These are phyloP conservation scores for Yarrowia sp. DNA, from an alignment of 805 yeast species.

Conservation along the genomic window DNA sequence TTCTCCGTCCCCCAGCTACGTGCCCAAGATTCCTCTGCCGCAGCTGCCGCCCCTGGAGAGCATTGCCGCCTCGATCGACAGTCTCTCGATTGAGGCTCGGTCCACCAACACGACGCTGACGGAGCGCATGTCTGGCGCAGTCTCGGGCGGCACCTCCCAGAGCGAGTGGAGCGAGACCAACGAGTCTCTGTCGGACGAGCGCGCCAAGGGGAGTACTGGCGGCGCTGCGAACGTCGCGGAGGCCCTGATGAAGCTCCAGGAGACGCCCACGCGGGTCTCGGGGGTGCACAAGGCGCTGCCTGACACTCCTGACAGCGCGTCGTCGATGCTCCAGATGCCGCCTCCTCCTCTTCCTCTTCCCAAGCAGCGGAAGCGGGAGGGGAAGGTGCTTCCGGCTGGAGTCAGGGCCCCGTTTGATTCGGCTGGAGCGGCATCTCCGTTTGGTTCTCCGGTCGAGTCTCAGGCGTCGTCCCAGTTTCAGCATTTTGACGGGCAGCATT, in stretches of 20 bases:
- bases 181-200: not conserved
- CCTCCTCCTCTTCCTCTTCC: constrained; percentile 11
- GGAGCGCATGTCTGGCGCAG: not conserved
- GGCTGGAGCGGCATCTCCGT: too few species aligned
- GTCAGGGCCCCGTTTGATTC: too few species aligned
- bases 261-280: too few species aligned
- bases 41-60: constrained; percentile 10
- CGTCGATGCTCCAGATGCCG: not conserved
- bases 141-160: not conserved
- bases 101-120: not conserved
- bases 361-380: too few species aligned
- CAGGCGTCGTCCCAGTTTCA: not conserved
- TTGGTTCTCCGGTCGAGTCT: too few species aligned
- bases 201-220: constrained; percentile 7
- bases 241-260: not conserved
- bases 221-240: not conserved
- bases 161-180: constrained; percentile 14
- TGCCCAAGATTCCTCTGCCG: constrained; percentile 14
- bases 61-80: constrained; percentile 7
- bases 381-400: too few species aligned
- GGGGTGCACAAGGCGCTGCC: constrained; percentile 4
- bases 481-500: too few species aligned
- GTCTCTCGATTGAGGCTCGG: not conserved
- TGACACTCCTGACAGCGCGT: constrained; percentile 1
- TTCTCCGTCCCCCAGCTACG: too few species aligned